phyloP scores from a whole-genome alignment of 345 rosid genomes.

The Pistacia integerrima region DNA sequence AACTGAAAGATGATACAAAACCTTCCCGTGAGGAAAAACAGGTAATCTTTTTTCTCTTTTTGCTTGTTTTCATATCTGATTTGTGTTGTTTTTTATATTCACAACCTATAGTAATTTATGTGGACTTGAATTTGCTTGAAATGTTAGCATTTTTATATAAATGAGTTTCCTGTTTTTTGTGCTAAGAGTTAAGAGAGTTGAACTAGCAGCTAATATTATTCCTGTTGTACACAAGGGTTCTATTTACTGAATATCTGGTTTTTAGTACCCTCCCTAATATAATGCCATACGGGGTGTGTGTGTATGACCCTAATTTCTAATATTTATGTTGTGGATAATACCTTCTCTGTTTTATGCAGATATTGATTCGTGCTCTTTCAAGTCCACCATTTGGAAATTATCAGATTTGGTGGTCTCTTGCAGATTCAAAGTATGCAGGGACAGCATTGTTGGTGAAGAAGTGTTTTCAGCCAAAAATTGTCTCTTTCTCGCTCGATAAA shows the following conservation, averaged over 20 bases:
- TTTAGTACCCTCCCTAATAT: background rate
- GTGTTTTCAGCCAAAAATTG: constrained; percentile 61
- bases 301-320: constrained; percentile 1
- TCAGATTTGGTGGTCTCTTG: constrained; percentile 95
- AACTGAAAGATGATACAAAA: constrained; percentile 84
- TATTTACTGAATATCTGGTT: background rate
- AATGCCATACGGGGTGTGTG: background rate
- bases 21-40: constrained; percentile 86
- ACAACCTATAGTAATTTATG: background rate
- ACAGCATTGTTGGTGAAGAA: constrained; percentile 89
- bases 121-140: background rate
- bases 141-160: background rate
- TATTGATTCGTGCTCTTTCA: constrained; percentile 75
- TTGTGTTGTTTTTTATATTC: background rate
- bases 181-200: background rate
- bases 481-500: constrained; percentile 72
- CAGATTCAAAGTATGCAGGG: constrained; percentile 95
- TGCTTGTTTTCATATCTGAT: background rate
- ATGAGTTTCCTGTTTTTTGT: background rate
- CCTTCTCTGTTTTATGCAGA: constrained; percentile 45
- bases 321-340: background rate
- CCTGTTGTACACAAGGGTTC: background rate
- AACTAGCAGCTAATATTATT: background rate
- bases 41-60: constrained; percentile 38
- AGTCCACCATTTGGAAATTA: constrained; percentile 73